Percentiles rank a stretch among this genome's conserved stretches.
These are phyloP conservation scores for Pseudozyma sp. DNA, from an alignment of 1,284 basidiomycete genomes.

Conservation along the genomic window DNA sequence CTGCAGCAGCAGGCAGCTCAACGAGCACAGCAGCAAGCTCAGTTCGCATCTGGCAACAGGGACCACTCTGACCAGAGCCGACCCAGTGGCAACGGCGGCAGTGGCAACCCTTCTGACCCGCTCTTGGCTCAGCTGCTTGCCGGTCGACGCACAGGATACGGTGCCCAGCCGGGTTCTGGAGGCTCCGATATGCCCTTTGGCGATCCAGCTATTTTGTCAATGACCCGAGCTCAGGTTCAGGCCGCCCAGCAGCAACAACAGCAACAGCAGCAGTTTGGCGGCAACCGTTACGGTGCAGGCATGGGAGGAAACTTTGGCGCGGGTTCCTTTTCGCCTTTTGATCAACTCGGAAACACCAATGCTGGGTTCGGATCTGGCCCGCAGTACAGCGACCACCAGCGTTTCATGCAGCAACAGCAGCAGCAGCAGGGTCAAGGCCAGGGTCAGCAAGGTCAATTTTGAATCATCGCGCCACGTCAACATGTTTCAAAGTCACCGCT, in stretches of 20 bases:
- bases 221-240: constrained; percentile 54
- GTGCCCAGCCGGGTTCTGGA: constrained; percentile 16
- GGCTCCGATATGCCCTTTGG: constrained; percentile 46
- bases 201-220: constrained; percentile 63
- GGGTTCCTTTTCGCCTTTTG: constrained; percentile 44
- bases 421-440: constrained; percentile 32
- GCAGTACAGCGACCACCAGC: constrained; percentile 37
- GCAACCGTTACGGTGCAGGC: constrained; percentile 29
- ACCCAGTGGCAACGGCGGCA: constrained; percentile 23
- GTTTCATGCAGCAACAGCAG: constrained; percentile 35
- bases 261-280: constrained; percentile 45
- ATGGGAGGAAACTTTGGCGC: constrained; percentile 30
- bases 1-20: constrained; percentile 49
- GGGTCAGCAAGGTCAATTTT: constrained; percentile 28
- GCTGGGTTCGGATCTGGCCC: constrained; percentile 27
- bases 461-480: constrained; percentile 15
- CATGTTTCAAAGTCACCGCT: constrained; percentile 24
- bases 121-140: constrained; percentile 65
- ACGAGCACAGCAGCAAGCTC: constrained; percentile 45
- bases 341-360: constrained; percentile 36
- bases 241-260: constrained; percentile 54
- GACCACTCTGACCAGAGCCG: constrained; percentile 28
- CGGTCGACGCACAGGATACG: constrained; percentile 34
- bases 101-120: constrained; percentile 51
- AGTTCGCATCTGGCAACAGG: constrained; percentile 22